phyloP scores from a whole-genome alignment of 2,329 filamentous ascomycete genomes.

The Malbranchea zuffiana region DNA sequence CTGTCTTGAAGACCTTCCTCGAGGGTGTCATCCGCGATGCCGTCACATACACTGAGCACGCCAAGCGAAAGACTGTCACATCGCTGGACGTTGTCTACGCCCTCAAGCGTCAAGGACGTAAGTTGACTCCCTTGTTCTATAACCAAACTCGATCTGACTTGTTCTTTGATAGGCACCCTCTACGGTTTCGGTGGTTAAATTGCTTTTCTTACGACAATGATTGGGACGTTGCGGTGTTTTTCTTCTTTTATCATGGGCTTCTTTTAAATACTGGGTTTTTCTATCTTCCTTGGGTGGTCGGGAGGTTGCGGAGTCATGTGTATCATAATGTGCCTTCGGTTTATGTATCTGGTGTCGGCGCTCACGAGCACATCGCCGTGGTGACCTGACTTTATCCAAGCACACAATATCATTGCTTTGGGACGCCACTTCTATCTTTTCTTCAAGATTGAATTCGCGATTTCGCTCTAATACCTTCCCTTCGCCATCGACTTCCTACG shows the following conservation, averaged over 20 bases:
- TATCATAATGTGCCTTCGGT: slow-evolving; percentile 11
- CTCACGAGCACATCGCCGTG: slow-evolving; percentile 4
- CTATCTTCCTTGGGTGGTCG: slow-evolving; percentile 9
- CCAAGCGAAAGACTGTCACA: slow-evolving; percentile 53
- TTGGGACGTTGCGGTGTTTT: slow-evolving; percentile 12
- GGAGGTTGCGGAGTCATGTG: slow-evolving; percentile 11
- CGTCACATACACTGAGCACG: slow-evolving; percentile 73
- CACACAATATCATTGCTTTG: slow-evolving; percentile 11
- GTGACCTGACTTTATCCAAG: slow-evolving; percentile 9
- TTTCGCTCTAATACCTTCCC: too few species aligned
- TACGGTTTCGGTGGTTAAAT: slow-evolving; percentile 83
- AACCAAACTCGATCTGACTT: slow-evolving; percentile 12
- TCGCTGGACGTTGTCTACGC: slow-evolving; percentile 54
- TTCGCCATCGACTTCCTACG: too few species aligned
- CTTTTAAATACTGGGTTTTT: slow-evolving; percentile 13
- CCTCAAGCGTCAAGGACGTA: slow-evolving; percentile 52
- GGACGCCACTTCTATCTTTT: background rate
- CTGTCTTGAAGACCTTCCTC: slow-evolving; percentile 75
- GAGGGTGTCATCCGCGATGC: slow-evolving; percentile 70
- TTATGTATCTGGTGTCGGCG: slow-evolving; percentile 7
- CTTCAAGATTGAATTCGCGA: slow-evolving; percentile 1
- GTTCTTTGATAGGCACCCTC: slow-evolving; percentile 48
- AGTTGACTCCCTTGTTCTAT: slow-evolving; percentile 20
- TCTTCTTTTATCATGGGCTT: slow-evolving; percentile 9
- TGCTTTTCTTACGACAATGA: slow-evolving; percentile 10